These are phyloP conservation scores for Alnus glutinosa DNA, from an alignment of 306 rosid genomes.

Conservation along the genomic window DNA sequence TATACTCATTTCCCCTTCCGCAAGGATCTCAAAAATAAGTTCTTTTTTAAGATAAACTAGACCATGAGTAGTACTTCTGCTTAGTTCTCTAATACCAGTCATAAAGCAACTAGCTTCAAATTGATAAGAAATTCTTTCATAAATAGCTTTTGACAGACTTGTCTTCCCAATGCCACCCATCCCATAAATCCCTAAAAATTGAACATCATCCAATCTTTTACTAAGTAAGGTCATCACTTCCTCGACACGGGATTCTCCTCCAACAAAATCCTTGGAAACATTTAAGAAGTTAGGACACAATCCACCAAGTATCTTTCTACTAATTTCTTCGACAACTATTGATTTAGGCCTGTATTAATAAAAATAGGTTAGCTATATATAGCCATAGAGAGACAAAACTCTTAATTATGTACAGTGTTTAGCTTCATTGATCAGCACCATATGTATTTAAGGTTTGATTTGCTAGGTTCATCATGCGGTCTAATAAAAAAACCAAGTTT, in stretches of 20 bases:
- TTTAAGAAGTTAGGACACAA: not conserved
- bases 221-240: not conserved
- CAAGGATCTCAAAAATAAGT: not conserved
- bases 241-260: not conserved
- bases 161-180: slow-evolving; percentile 22
- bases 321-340: not conserved
- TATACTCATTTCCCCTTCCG: not conserved
- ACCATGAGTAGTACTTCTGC: not conserved
- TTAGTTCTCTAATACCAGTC: not conserved
- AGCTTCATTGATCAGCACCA: no score
- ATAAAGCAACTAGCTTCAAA: slow-evolving; percentile 17
- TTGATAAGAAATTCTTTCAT: not conserved
- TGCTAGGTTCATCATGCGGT: no score
- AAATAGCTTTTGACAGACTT: slow-evolving; percentile 1
- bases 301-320: not conserved
- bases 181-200: slow-evolving; percentile 31
- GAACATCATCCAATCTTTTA: not conserved
- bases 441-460: no score
- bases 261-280: not conserved
- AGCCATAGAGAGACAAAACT: no score
- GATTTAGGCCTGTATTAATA: not conserved
- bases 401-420: no score
- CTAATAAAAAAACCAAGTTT: no score
- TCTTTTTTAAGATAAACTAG: not conserved
- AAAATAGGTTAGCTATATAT: no score